Evolutionary conservation across 1,139 yeast species (phyloP).

Genomic region (Kodamaea fungicola): DNA sequence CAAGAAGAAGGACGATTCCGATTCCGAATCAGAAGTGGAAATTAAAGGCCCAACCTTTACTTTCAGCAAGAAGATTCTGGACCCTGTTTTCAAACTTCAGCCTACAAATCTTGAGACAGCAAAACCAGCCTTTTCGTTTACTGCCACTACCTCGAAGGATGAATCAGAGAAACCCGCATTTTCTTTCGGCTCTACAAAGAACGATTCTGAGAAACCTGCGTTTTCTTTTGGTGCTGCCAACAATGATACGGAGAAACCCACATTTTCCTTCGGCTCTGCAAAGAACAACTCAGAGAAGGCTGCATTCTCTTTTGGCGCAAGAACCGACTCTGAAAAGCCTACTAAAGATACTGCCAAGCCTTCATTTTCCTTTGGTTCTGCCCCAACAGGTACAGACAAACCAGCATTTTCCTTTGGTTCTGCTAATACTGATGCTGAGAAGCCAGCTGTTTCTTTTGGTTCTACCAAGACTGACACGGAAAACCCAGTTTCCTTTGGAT

Average conservation of each 20-base stretch:
- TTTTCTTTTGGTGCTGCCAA: conserved; percentile 16
- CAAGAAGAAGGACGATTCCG: conserved; percentile 33
- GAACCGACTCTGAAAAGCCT: background rate
- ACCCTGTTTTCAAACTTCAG: conserved; percentile 47
- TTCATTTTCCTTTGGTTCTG: conserved; percentile 1
- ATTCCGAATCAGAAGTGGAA: conserved; percentile 52
- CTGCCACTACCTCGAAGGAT: conserved; percentile 6
- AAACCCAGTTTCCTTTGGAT: conserved; percentile 7
- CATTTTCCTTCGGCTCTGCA: conserved; percentile 17
- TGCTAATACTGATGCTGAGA: background rate
- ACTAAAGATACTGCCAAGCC: background rate
- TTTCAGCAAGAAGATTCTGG: conserved; percentile 45
- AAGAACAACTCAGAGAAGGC: conserved; percentile 11
- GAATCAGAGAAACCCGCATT: conserved; percentile 13
- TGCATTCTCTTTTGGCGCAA: conserved; percentile 6
- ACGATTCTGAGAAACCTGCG: conserved; percentile 13
- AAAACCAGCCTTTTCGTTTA: background rate
- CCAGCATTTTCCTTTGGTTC: conserved; percentile 3
- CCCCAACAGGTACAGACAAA: background rate
- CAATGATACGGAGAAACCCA: conserved; percentile 11
- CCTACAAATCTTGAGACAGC: background rate
- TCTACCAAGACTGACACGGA: background rate
- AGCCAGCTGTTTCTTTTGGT: conserved; percentile 1
- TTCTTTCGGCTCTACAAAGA: conserved; percentile 9
- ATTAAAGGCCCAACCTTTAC: conserved; percentile 67